Evolutionary conservation across 2,329 filamentous ascomycete species (phyloP), one percentile per base, ranked within the genome.

Genomic region (Exophiala calicioides): DNA sequence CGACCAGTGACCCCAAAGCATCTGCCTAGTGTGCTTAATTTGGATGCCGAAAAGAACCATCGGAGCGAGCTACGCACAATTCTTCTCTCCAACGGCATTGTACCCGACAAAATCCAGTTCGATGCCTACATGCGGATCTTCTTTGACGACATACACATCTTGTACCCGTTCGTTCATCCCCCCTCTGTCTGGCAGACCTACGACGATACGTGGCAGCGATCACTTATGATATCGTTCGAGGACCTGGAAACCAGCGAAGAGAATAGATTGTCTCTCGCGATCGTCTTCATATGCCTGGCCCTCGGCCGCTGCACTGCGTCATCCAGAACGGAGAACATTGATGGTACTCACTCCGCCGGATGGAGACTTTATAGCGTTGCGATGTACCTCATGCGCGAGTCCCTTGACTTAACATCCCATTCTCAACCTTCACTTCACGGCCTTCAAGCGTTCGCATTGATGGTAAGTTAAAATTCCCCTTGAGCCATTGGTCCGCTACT

Each of bases 351-450:
- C 34, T 61, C 60, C 7, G 55, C 56, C 12, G 58, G 58, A 3
- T 61, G 59, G 59, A 61, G 55, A 23, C 40, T 61, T 2, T 61
- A 59, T 13, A 43, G 45, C 27, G 58, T 59, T 9, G 53, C 56
- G 5, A 29, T 48, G 18, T 57, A 59, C 3, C 35, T 58, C 1
- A 52, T 58, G n/a, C 56, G 58, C 3, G 54, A 58, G n/a, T 33
- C 56, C 7, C 20, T 59, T 2, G 44, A 47, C 18, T 38, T 34
- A 13, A 15, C 13, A 34, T 8, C 7, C 7, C 7, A 8, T 27
- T 7, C 24, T 27, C n/a, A 7, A 7, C 7, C n/a, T 27, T 27
- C 24, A 7, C 24, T 27, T 7, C 24, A 27, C 7, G n/a, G 24
- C 24, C 24, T 27, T n/a, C 24, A 27, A n/a, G 24, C 24, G 24